These are phyloP conservation scores for Aspergillus avenaceus DNA, from an alignment of 495 filamentous ascomycete species.

Conservation along the genomic window DNA sequence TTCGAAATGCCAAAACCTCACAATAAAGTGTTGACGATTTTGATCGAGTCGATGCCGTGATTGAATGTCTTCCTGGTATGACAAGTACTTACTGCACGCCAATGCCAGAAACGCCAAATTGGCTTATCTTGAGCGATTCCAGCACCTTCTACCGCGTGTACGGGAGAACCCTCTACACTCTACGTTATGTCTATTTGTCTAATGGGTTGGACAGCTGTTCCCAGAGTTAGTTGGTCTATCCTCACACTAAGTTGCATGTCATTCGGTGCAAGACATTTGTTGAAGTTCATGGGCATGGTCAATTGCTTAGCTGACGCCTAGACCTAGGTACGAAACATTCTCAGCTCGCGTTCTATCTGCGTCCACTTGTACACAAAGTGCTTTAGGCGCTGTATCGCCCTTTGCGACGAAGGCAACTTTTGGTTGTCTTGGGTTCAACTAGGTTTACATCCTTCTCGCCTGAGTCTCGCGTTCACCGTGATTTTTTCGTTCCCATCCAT, in stretches of 20 bases:
- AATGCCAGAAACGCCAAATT: slow-evolving; percentile 32
- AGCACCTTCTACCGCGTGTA: slow-evolving; percentile 37
- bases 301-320: slow-evolving; percentile 47
- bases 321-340: slow-evolving; percentile 36
- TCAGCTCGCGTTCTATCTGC: slow-evolving; percentile 42
- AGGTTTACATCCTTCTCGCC: slow-evolving; percentile 40
- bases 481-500: slow-evolving; percentile 33
- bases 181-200: slow-evolving; percentile 38
- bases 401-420: slow-evolving; percentile 41
- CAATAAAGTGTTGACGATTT: no score
- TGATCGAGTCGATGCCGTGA: background rate
- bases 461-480: background rate
- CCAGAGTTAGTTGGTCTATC: slow-evolving; percentile 35
- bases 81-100: slow-evolving; percentile 29
- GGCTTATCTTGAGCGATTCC: slow-evolving; percentile 37
- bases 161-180: slow-evolving; percentile 35
- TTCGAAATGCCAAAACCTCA: no score
- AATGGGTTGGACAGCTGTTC: slow-evolving; percentile 37
- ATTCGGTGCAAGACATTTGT: slow-evolving; percentile 36
- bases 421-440: slow-evolving; percentile 34
- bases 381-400: slow-evolving; percentile 38
- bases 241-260: slow-evolving; percentile 35
- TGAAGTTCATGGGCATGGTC: slow-evolving; percentile 45
- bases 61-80: slow-evolving; percentile 35
- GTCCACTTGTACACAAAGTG: slow-evolving; percentile 35